Conservation (phyloP, 352 stramenopile species). For the Globisporangium apiculatum region DNA sequence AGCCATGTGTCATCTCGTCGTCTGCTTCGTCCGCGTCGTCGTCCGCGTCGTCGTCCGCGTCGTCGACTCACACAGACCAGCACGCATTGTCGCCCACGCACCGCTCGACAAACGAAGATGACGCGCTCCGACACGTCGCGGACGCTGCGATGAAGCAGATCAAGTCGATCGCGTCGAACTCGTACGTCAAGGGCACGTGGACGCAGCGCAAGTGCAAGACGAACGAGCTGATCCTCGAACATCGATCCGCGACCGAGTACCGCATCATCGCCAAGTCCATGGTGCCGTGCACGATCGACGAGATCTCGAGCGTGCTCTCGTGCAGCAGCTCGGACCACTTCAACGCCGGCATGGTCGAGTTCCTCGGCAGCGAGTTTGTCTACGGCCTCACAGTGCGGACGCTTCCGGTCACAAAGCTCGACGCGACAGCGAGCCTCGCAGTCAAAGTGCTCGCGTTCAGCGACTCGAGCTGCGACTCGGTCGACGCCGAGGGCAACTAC, state of each 20-base stretch:
- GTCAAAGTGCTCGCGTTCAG: constrained; percentile 18
- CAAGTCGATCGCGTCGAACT: constrained; percentile 7
- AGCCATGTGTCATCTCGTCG: not conserved
- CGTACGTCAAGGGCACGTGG: constrained; percentile 13
- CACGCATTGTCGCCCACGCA: not conserved
- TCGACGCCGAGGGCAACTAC: constrained; percentile 11
- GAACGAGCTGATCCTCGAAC: constrained; percentile 12
- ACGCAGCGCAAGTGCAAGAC: constrained; percentile 6
- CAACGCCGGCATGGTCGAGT: constrained; percentile 23
- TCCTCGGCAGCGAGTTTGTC: constrained; percentile 17
- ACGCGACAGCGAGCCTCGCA: constrained; percentile 6
- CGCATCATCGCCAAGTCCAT: constrained; percentile 14
- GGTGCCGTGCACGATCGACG: constrained; percentile 17
- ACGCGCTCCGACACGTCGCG: constrained; percentile 6
- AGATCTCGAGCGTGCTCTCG: constrained; percentile 17
- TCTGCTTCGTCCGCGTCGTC: not conserved
- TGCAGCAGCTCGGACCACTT: constrained; percentile 17
- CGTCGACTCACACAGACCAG: not conserved
- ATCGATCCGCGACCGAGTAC: constrained; percentile 12
- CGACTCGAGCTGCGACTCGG: constrained; percentile 5
- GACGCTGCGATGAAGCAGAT: constrained; percentile 7
- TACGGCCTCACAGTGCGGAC: constrained; percentile 19
- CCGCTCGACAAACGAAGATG: constrained; percentile 4
- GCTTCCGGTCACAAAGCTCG: constrained; percentile 1
- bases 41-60: no score